Base-by-base conservation (phyloP, 305 asterid species). In the Rubia balearica region DNA sequence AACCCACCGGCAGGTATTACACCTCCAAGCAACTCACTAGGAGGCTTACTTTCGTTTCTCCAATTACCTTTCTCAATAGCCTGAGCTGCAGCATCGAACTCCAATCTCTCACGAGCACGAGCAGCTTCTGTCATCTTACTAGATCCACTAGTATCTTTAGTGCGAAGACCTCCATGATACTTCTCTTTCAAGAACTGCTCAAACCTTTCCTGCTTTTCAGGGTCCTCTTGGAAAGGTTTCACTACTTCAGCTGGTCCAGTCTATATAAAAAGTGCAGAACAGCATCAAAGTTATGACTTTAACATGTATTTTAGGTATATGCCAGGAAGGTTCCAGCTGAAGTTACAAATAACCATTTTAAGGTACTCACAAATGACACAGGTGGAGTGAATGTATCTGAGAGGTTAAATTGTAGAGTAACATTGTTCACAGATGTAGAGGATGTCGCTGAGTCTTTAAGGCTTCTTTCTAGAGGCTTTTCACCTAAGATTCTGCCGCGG, bases 151-250 rank as follows among this genome's bases (percentile, higher is more conserved):
- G 89, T 81, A 68, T 91, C 96, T 79, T 83, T 94, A 68, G 87
- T 77, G 75, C 97, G 91, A 72, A 91, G 96, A 72, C 99, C 99
- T 56, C 99, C 99, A 70, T 74, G 89, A 40, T 91, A 91, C 75
- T 91, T 94, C 84, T 94, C 97, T 88, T 94, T 91, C 89, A 94
- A 78, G 85, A 94, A 94, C 82, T 88, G 96, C 77, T 94, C 99
- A 68, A 91, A 94, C 77, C 99, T 89, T 73, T 84, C 83, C 73
- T 91, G 96, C 90, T 91, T 94, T 42, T 78, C 86, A 71, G 95
- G 96, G 76, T 94, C 96, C 61, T 86, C 85, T 53, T 7, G 83
- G 76, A 88, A 94, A 74, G 95, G 96, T 77, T 85, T 89, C 51
- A 75, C 76, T 53, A 73, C 77, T 81, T 87, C 91, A 24, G 82